Base-by-base conservation (phyloP, 2,329 filamentous ascomycete species). In the Aspergillus sp. region DNA sequence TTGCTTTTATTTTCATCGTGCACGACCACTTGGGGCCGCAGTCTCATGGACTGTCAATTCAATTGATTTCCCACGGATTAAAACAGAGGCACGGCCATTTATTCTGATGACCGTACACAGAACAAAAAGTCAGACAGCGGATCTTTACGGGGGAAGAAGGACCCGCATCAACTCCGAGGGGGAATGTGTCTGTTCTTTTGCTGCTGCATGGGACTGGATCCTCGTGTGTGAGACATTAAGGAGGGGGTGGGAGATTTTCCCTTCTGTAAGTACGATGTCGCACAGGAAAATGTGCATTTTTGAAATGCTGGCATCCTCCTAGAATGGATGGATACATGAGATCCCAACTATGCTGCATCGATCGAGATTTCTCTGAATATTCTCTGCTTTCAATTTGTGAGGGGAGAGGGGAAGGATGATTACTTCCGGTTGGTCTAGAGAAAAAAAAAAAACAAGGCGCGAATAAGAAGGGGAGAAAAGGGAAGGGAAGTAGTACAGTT, bases 171-270 rank as follows among this genome's bases (percentile, higher is more conserved):
- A 36, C 30, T 55, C 53, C 53, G 53, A 44, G 42, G 39, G 39
- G 21, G 10, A 10, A 21, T 36, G 32, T 36, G 32, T 36, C 32
- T 10, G 30, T 36, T 15, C 25, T 17, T 4, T 27, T 27, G 25
- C 25, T n/a, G 25, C 27, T 55, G 53, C 53, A 55, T 55, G 53
- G 39, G 27, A 44, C 25, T 47, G 25, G 53, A 27, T 5, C 47
- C 53, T 55, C 53, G 53, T 55, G 53, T 55, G 53, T 47, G 53
- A 47, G 39, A 55, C 39, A 55, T 44, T 27, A 30, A 50, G 47
- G 47, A 30, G 53, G 38, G 41, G 38, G 17, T 15, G 30, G 27
- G 27, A 30, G 27, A 30, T 30, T 30, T 30, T 30, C 10, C 27
- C 27, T 30, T 30, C 27, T 30, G 25, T 6, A 30, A 36, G 32